Conservation (phyloP, 257 asterid species). For the Plectranthus barbatus region DNA sequence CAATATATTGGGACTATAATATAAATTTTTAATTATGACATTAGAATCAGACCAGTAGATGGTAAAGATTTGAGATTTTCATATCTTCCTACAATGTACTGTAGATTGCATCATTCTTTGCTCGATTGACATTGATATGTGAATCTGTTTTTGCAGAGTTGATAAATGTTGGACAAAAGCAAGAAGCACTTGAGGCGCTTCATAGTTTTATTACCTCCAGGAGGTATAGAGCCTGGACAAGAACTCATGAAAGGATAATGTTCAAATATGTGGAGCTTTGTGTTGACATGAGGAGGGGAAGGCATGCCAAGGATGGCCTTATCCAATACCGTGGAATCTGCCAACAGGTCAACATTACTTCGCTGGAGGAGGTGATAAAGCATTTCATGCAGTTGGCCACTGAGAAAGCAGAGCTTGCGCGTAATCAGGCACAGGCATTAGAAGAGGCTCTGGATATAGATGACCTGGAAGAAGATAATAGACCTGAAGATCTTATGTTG, state of each 20-base stretch:
- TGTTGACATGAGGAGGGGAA: conserved; percentile 93
- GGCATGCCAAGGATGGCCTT: conserved; percentile 94
- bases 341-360: conserved; percentile 83
- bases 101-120: neutral
- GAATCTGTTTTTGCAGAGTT: conserved; percentile 51
- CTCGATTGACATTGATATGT: conserved; percentile 3
- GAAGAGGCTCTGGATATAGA: conserved; percentile 90
- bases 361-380: conserved; percentile 90
- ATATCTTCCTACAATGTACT: neutral
- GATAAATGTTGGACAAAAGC: conserved; percentile 85
- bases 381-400: conserved; percentile 92
- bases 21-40: too few species aligned
- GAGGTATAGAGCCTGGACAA: conserved; percentile 95
- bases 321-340: conserved; percentile 90
- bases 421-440: conserved; percentile 69
- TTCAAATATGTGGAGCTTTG: conserved; percentile 88
- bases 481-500: conserved; percentile 94
- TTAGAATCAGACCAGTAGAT: too few species aligned
- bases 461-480: conserved; percentile 86
- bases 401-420: conserved; percentile 85
- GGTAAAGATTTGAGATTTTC: neutral
- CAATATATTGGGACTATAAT: too few species aligned
- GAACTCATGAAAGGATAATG: conserved; percentile 77
- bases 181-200: conserved; percentile 88
- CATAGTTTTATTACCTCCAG: conserved; percentile 77